Conservation (phyloP, 257 asterid genomes). For the Solanum clarkiae region DNA sequence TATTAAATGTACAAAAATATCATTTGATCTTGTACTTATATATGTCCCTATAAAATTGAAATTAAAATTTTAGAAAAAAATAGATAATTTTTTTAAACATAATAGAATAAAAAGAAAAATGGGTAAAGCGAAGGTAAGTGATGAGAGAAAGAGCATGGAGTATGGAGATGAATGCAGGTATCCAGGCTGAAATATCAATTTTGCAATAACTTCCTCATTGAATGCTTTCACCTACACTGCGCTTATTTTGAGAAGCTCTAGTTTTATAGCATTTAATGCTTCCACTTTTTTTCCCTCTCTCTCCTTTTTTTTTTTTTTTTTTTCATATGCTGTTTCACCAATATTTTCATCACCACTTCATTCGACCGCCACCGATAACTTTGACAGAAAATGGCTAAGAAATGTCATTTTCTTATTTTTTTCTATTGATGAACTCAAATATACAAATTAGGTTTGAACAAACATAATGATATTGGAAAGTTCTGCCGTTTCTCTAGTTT, state of each 20-base stretch:
- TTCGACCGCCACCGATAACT: neutral
- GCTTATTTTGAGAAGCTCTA: constrained; percentile 19
- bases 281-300: neutral
- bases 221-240: constrained; percentile 35
- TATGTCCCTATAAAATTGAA: too few relatives aligned
- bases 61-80: too few relatives aligned
- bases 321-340: neutral
- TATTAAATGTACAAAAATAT: too few relatives aligned
- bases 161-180: constrained; percentile 24
- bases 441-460: neutral
- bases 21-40: too few relatives aligned
- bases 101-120: too few relatives aligned
- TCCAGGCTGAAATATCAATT: constrained; percentile 25
- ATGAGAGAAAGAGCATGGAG: neutral
- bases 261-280: constrained; percentile 26
- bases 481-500: neutral
- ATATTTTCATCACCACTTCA: constrained; percentile 2
- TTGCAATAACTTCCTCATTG: constrained; percentile 23
- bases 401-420: neutral
- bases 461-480: neutral
- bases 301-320: too few relatives aligned
- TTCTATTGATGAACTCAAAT: neutral
- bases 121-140: neutral
- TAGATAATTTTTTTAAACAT: too few relatives aligned
- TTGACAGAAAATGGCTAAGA: neutral